phyloP scores from a whole-genome alignment of 2,329 filamentous ascomycete species.

The Botrytis tulipae region DNA sequence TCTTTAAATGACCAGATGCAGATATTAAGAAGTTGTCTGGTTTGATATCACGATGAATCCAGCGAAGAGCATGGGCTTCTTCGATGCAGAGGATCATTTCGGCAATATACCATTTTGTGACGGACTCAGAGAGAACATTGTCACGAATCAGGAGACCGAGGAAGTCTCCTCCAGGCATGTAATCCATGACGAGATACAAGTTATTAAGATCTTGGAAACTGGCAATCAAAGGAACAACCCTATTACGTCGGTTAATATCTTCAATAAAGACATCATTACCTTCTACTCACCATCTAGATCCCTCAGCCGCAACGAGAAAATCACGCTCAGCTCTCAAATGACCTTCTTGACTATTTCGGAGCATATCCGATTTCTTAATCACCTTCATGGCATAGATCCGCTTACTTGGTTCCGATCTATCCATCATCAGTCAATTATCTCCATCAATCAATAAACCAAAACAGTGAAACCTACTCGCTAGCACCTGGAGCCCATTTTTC shows the following conservation, averaged over 20 bases:
- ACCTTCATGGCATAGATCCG: constrained; percentile 95
- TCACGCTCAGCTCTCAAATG: constrained; percentile 89
- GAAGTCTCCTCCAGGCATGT: constrained; percentile 96
- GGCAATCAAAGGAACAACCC: constrained; percentile 81
- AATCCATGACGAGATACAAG: constrained; percentile 95
- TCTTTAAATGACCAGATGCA: constrained; percentile 84
- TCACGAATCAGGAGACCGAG: constrained; percentile 82
- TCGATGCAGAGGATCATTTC: constrained; percentile 97
- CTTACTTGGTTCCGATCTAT: constrained; percentile 36
- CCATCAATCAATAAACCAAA: not conserved
- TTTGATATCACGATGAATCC: constrained; percentile 95
- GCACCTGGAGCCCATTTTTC: constrained; percentile 48
- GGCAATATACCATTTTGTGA: constrained; percentile 83
- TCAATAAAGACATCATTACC: not conserved
- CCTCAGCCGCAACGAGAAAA: constrained; percentile 83
- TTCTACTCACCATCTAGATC: constrained; percentile 66
- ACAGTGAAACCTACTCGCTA: constrained; percentile 25
- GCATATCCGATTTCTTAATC: constrained; percentile 90
- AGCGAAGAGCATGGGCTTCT: constrained; percentile 81
- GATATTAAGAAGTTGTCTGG: constrained; percentile 96
- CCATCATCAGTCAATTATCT: not conserved
- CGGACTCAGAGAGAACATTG: constrained; percentile 74
- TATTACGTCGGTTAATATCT: constrained; percentile 35
- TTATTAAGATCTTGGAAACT: constrained; percentile 85
- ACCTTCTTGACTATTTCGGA: constrained; percentile 86